A percentile compares a stretch with the other conserved stretches of the same genome.
These are phyloP conservation scores for Helianthus tuberosus DNA, from an alignment of 129 eudicot species.

Conservation along the genomic window DNA sequence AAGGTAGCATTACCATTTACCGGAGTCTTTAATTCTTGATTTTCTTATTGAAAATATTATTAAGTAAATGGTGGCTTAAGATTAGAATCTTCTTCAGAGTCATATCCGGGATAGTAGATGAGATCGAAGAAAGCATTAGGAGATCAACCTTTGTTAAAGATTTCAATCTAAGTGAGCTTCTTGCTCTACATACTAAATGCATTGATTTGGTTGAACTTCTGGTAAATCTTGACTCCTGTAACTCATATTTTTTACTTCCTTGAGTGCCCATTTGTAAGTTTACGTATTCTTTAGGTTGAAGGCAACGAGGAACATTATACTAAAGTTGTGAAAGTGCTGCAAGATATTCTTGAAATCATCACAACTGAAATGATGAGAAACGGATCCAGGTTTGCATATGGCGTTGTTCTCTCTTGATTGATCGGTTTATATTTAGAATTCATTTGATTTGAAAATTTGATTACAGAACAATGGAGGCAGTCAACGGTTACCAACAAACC, in stretches of 20 bases:
- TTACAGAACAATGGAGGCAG: conserved; percentile 63
- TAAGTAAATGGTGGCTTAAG: background rate
- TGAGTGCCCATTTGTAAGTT: conserved; percentile 5
- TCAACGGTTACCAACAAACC: conserved; percentile 43
- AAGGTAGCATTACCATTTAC: conserved; percentile 52
- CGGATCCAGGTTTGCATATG: conserved; percentile 68
- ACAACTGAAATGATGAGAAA: conserved; percentile 77
- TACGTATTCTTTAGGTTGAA: conserved; percentile 46
- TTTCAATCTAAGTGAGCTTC: conserved; percentile 61
- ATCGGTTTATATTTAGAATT: conserved; percentile 19
- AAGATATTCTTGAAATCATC: conserved; percentile 83
- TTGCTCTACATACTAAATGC: conserved; percentile 66
- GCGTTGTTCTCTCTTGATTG: conserved; percentile 6
- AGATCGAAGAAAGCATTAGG: conserved; percentile 79
- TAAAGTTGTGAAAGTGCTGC: conserved; percentile 77
- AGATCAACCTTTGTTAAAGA: conserved; percentile 60
- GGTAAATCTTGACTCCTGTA: conserved; percentile 45
- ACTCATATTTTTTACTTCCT: conserved; percentile 16
- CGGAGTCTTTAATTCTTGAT: background rate
- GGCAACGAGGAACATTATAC: conserved; percentile 67
- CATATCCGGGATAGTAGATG: conserved; percentile 59
- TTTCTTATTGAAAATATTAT: background rate
- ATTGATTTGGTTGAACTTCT: conserved; percentile 71
- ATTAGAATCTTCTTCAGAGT: conserved; percentile 44
- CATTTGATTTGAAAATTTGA: conserved; percentile 27